A percentile compares a stretch with the other conserved stretches of the same genome.
Evolutionary conservation across 1,284 basidiomycete species (phyloP).

Genomic region (Irpex sp.): DNA sequence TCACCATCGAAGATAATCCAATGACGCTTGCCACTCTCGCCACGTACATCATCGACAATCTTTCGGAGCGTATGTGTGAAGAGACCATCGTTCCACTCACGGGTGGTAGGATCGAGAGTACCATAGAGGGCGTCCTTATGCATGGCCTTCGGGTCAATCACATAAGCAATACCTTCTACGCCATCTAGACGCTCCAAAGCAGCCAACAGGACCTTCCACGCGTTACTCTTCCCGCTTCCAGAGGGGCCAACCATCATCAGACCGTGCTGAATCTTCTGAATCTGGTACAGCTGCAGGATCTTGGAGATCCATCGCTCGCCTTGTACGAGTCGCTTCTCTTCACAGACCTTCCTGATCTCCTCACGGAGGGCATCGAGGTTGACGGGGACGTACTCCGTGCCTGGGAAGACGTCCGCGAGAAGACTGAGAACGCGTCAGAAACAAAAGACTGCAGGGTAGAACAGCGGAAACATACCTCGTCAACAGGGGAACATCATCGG

Average conservation of each 20-base stretch:
- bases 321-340: slow-evolving; percentile 78
- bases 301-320: slow-evolving; percentile 93
- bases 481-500: slow-evolving; percentile 92
- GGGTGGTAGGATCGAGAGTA: slow-evolving; percentile 93
- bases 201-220: slow-evolving; percentile 90
- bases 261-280: slow-evolving; percentile 99
- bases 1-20: slow-evolving; percentile 99
- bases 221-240: slow-evolving; percentile 95
- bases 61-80: slow-evolving; percentile 98
- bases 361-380: slow-evolving; percentile 81
- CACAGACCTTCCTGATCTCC: slow-evolving; percentile 85
- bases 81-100: slow-evolving; percentile 99
- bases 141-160: slow-evolving; percentile 99
- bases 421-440: slow-evolving; percentile 46
- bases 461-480: slow-evolving; percentile 57
- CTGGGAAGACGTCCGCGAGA: slow-evolving; percentile 96
- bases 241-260: slow-evolving; percentile 99
- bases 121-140: slow-evolving; percentile 98
- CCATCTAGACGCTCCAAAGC: slow-evolving; percentile 92
- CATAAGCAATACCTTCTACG: slow-evolving; percentile 88
- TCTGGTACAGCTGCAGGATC: slow-evolving; percentile 97
- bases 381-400: slow-evolving; percentile 86
- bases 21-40: slow-evolving; percentile 93
- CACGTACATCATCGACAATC: slow-evolving; percentile 97
- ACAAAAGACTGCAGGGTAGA: slow-evolving; percentile 9